Conservation (phyloP, 192 early-diverging fungal genomes). For the Gamsiella multidivaricata region DNA sequence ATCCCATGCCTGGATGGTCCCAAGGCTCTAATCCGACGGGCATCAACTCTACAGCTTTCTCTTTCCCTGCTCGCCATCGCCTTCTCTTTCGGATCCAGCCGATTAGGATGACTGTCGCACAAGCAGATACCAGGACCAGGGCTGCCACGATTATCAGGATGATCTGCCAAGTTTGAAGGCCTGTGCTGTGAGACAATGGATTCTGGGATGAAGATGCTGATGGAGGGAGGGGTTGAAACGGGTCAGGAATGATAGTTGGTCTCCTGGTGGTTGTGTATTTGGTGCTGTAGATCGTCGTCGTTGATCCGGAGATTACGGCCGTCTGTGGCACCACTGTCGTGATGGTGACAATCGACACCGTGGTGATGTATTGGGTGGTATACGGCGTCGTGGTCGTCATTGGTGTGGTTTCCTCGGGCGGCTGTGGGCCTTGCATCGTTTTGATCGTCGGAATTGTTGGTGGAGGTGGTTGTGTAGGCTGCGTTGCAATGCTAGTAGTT, state of each 20-base stretch:
- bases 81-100: constrained; percentile 13
- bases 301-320: constrained; percentile 22
- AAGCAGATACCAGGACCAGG: constrained; percentile 1
- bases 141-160: constrained; percentile 4
- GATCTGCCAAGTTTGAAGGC: constrained; percentile 18
- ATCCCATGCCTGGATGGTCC: constrained; percentile 11
- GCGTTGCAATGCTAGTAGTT: too few relatives aligned
- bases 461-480: too few relatives aligned
- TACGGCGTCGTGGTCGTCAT: constrained; percentile 6
- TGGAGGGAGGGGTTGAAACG: constrained; percentile 16
- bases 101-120: not conserved
- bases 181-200: not conserved
- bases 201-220: not conserved
- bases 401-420: too few relatives aligned
- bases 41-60: not conserved
- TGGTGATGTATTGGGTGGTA: constrained; percentile 36
- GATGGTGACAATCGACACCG: constrained; percentile 25
- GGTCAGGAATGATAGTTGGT: constrained; percentile 34
- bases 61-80: not conserved
- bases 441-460: too few relatives aligned
- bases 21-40: constrained; percentile 15
- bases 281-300: constrained; percentile 14
- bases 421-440: too few relatives aligned
- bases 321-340: constrained; percentile 25
- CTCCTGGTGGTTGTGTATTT: not conserved